A percentile compares a stretch with the other conserved stretches of the same genome.
phyloP scores from a whole-genome alignment of 2,329 filamentous ascomycete genomes.

The Laburnicola sp. region DNA sequence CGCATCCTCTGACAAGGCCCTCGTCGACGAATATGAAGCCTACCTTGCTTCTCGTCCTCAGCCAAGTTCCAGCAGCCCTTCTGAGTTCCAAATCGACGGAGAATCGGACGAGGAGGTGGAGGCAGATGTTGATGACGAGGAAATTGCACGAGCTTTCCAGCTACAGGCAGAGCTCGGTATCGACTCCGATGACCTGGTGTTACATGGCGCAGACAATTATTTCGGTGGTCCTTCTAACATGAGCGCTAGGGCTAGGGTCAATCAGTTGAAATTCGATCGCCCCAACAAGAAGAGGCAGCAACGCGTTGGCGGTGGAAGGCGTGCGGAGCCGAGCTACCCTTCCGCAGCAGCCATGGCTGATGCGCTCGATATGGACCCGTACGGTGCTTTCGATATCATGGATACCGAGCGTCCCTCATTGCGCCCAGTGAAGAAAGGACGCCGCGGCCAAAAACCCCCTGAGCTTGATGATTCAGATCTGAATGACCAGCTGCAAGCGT shows the following conservation, averaged over 20 bases:
- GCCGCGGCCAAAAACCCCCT: constrained; percentile 56
- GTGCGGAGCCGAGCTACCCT: constrained; percentile 49
- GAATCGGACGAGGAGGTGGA: constrained; percentile 48
- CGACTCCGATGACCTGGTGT: constrained; percentile 60
- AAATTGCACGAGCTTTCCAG: constrained; percentile 62
- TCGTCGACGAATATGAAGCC: constrained; percentile 35
- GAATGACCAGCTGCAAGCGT: constrained; percentile 42
- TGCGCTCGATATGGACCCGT: constrained; percentile 60
- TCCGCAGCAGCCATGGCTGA: constrained; percentile 61
- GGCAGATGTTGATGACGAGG: constrained; percentile 61
- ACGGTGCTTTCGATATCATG: constrained; percentile 80
- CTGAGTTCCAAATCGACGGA: constrained; percentile 30
- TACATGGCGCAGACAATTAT: constrained; percentile 56
- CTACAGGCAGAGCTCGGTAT: constrained; percentile 68
- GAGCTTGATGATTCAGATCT: constrained; percentile 52
- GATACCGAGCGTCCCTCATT: constrained; percentile 75
- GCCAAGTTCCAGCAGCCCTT: constrained; percentile 24
- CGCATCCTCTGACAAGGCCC: constrained; percentile 23
- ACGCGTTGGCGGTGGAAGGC: constrained; percentile 21
- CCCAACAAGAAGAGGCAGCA: constrained; percentile 29
- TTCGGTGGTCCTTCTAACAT: constrained; percentile 39
- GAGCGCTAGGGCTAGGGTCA: not conserved
- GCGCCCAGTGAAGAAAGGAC: constrained; percentile 65
- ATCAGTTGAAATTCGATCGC: constrained; percentile 26
- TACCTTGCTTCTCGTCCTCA: not conserved